Evolutionary conservation across 768 basidiomycete species (phyloP).

Genomic region (Termitomyces heimii): DNA sequence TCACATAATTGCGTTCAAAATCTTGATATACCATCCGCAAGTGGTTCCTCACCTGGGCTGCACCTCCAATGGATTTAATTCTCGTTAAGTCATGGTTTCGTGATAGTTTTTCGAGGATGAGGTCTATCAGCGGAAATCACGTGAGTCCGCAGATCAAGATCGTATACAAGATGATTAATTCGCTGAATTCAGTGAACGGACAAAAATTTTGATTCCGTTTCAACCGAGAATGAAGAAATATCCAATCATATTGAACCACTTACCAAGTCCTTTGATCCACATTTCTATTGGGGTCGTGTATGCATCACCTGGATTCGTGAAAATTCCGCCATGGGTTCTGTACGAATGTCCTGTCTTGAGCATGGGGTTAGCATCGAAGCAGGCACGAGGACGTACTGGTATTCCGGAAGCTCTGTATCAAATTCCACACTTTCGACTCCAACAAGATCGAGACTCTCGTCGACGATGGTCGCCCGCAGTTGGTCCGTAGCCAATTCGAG

Average conservation of each 20-base stretch:
- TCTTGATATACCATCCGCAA: neutral
- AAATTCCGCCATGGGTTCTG: slow-evolving; percentile 83
- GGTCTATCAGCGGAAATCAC: slow-evolving; percentile 39
- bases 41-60: slow-evolving; percentile 52
- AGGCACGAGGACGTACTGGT: slow-evolving; percentile 53
- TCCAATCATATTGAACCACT: slow-evolving; percentile 22
- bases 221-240: slow-evolving; percentile 15
- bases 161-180: slow-evolving; percentile 19
- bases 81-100: slow-evolving; percentile 63
- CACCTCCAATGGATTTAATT: slow-evolving; percentile 72
- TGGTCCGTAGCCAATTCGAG: slow-evolving; percentile 84
- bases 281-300: slow-evolving; percentile 87
- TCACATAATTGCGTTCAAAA: slow-evolving; percentile 2
- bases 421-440: slow-evolving; percentile 83
- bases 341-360: slow-evolving; percentile 10
- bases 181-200: slow-evolving; percentile 19
- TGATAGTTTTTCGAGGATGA: slow-evolving; percentile 68
- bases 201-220: slow-evolving; percentile 61
- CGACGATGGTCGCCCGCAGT: slow-evolving; percentile 76
- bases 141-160: slow-evolving; percentile 27
- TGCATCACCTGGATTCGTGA: slow-evolving; percentile 81
- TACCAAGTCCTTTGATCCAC: slow-evolving; percentile 86
- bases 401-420: slow-evolving; percentile 73
- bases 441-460: slow-evolving; percentile 75
- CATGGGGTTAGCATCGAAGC: slow-evolving; percentile 1